Conservation (phyloP, 148 eudicot genomes). For the Beta vulgaris region DNA sequence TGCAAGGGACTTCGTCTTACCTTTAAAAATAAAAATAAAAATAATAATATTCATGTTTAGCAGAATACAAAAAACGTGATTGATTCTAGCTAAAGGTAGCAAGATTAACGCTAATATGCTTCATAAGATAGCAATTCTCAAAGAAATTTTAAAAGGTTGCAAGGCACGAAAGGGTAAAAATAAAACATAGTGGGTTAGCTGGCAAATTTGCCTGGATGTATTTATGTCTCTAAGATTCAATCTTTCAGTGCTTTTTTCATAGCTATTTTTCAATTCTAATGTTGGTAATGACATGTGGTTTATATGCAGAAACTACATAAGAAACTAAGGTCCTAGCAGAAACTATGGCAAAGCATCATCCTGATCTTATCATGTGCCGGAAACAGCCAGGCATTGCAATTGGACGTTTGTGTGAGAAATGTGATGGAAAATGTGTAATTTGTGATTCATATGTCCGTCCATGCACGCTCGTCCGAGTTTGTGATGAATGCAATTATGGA, state of each 20-base stretch:
- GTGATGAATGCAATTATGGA: constrained; percentile 85
- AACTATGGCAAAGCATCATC: constrained; percentile 86
- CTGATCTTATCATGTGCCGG: constrained; percentile 84
- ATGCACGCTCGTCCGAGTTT: constrained; percentile 72
- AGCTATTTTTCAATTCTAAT: neutral
- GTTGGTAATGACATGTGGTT: neutral
- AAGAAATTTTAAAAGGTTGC: no score
- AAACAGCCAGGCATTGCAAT: constrained; percentile 85
- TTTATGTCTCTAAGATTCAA: neutral
- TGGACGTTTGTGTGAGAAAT: constrained; percentile 76
- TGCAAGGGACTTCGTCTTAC: no score
- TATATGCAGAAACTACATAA: no score
- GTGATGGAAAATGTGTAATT: constrained; percentile 75
- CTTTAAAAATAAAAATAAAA: no score
- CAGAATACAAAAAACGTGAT: no score
- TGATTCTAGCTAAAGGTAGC: no score
- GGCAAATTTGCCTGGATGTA: neutral
- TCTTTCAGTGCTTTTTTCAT: neutral
- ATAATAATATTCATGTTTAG: no score
- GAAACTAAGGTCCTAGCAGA: constrained; percentile 13
- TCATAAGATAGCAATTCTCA: no score
- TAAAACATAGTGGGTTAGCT: no score
- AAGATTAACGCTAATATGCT: no score
- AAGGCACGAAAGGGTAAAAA: no score
- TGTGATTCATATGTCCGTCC: constrained; percentile 88